Evolutionary conservation across 2,329 filamentous ascomycete species (phyloP), one percentile per base, ranked within the genome.

Genomic region (Rhynchosporium secalis): DNA sequence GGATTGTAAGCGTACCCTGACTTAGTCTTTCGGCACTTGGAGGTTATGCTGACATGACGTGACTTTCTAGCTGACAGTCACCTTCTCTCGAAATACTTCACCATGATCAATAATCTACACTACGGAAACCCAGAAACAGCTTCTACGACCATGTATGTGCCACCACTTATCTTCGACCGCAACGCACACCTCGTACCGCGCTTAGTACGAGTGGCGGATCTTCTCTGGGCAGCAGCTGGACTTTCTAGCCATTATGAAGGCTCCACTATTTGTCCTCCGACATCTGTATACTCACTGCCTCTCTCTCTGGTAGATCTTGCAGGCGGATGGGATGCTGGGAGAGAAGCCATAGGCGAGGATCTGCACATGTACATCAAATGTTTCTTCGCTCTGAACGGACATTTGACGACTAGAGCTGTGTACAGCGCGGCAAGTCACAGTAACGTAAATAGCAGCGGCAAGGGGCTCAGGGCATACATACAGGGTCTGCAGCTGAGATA

Each of bases 351-450:
- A 68, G 88, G 88, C 48, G 88, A 91, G 75, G 88, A 91, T 71
- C 75, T 91, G 71, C 88, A 91, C 77, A 91, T 91, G 88, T 89
- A 89, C 72, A 80, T 91, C 65, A 91, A 91, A 78, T 90, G 87
- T 73, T 91, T 91, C 77, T 91, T 91, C 67, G 86, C 87, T 0
- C 81, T 90, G 20, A 88, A 88, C 65, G 88, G 88, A 3, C 86
- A 90, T 71, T 72, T 91, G 59, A 86, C 85, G 12, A 83, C 83
- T 52, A 81, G 83, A 55, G 84, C 87, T 3, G 80, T 91, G 36
- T 77, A 87, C 68, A 87, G 85, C 64, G 87, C 88, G 2, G 86
- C 89, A 62, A 90, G 87, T 75, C 88, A 90, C 73, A 89, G 82
- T 75, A 90, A 91, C 69, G 86, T 90, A 56, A 85, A 84, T 55